Conservation (phyloP, 2,329 filamentous ascomycete species). For the Fusarium armeniacum region DNA sequence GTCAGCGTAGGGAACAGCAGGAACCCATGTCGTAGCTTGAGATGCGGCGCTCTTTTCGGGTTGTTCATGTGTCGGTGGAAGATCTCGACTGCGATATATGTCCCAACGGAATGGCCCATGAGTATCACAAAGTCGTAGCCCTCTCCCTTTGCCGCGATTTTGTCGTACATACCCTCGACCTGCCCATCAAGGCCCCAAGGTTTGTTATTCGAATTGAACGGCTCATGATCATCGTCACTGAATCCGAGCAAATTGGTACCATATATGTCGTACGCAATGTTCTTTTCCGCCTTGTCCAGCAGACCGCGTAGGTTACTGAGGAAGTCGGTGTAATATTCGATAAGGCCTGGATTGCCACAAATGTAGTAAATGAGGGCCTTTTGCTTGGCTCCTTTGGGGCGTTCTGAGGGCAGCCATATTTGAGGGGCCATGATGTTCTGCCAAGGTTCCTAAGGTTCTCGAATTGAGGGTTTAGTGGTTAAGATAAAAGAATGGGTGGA, state of each 20-base stretch:
- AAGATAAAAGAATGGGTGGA: not conserved
- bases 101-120: conserved; percentile 80
- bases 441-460: not conserved
- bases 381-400: conserved; percentile 34
- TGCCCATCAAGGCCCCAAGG: conserved; percentile 69
- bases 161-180: conserved; percentile 61
- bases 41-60: conserved; percentile 52
- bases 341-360: conserved; percentile 81
- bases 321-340: conserved; percentile 80
- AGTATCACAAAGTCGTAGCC: conserved; percentile 73
- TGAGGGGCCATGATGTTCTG: conserved; percentile 41
- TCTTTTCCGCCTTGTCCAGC: conserved; percentile 61
- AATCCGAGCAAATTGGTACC: conserved; percentile 73
- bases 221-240: conserved; percentile 65
- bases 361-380: conserved; percentile 77
- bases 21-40: conserved; percentile 67
- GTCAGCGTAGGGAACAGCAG: conserved; percentile 81
- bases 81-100: conserved; percentile 78
- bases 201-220: conserved; percentile 58
- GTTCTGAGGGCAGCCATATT: conserved; percentile 52
- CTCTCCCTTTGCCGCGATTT: conserved; percentile 55
- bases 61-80: conserved; percentile 68
- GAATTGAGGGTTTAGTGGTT: not conserved
- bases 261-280: conserved; percentile 66
- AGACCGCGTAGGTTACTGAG: conserved; percentile 69